Percentiles rank a stretch among this genome's conserved stretches.
Conservation (phyloP, 495 filamentous ascomycete species). For the Ascobolus immersus region DNA sequence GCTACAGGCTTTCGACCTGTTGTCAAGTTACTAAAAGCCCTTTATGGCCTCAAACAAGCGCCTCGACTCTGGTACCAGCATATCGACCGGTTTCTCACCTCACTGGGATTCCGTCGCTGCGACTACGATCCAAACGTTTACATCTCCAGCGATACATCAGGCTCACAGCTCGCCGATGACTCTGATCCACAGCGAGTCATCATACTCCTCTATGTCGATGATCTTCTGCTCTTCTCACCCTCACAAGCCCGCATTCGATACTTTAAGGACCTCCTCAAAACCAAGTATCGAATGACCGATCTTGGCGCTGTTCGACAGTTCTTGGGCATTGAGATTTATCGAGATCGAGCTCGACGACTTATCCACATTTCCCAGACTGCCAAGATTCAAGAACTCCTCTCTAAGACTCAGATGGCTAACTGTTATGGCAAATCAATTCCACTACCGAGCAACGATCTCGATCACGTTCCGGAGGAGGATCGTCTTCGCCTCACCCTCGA, state of each 20-base stretch:
- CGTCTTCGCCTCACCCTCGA: too few species aligned
- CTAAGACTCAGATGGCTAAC: too few species aligned
- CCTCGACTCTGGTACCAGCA: not conserved
- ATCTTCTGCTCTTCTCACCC: not conserved
- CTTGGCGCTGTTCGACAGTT: conserved; percentile 4
- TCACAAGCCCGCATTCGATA: not conserved
- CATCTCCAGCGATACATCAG: too few species aligned
- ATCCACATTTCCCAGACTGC: not conserved
- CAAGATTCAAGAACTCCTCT: too few species aligned
- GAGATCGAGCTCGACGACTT: not conserved
- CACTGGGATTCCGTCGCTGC: not conserved
- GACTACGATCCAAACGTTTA: not conserved
- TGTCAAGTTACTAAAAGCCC: not conserved
- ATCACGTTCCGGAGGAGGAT: too few species aligned
- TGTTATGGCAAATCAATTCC: too few species aligned
- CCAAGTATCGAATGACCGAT: conserved; percentile 4
- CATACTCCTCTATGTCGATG: conserved; percentile 1
- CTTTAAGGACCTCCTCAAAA: not conserved
- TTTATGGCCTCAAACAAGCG: conserved; percentile 1
- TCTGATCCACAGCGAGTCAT: not conserved
- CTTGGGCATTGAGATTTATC: conserved; percentile 2
- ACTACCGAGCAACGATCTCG: too few species aligned
- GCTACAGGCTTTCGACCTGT: too few species aligned
- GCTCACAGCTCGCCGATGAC: too few species aligned
- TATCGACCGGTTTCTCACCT: not conserved